These are phyloP conservation scores for Backusella sp. DNA, from an alignment of 192 early-diverging fungal species.

Conservation along the genomic window DNA sequence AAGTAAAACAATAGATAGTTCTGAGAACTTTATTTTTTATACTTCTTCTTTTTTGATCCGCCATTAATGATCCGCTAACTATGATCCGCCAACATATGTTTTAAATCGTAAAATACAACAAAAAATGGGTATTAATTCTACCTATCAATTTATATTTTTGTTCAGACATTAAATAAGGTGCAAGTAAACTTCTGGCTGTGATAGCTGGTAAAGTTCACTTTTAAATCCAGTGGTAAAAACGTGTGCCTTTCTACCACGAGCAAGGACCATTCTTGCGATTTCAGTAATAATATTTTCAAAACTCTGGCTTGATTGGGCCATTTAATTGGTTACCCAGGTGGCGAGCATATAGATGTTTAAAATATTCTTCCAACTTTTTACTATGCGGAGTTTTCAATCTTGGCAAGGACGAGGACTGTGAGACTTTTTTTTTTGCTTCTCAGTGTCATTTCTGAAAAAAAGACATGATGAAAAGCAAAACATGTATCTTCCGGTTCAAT, in stretches of 20 bases:
- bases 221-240: not conserved
- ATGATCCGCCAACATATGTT: not conserved
- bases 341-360: not conserved
- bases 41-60: not conserved
- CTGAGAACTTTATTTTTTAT: not conserved
- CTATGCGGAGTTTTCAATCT: not conserved
- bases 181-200: not conserved
- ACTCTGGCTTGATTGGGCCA: not conserved
- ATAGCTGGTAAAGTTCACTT: not conserved
- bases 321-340: not conserved
- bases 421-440: not conserved
- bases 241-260: not conserved
- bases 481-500: not conserved
- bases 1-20: not conserved
- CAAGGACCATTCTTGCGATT: not conserved
- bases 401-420: not conserved
- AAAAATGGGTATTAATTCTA: constrained; percentile 2
- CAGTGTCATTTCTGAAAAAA: not conserved
- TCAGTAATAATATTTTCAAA: not conserved
- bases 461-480: not conserved
- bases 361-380: not conserved
- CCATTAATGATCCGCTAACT: not conserved
- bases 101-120: not conserved
- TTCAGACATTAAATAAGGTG: not conserved
- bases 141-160: not conserved